These are phyloP conservation scores for Cucurbita ficifolia DNA, from an alignment of 306 rosid species.

Conservation along the genomic window DNA sequence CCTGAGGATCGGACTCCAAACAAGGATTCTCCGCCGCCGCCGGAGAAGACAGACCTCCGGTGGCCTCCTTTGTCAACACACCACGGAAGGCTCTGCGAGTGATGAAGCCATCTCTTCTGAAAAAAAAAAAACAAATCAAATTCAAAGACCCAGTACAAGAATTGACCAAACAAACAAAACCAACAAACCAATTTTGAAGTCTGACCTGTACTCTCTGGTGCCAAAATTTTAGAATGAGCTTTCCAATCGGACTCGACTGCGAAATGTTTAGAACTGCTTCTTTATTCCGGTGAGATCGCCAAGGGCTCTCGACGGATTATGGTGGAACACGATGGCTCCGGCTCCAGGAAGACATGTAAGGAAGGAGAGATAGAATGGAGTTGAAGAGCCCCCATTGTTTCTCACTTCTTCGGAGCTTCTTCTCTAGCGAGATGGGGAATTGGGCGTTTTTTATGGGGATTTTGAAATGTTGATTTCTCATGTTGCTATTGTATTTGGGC, in stretches of 20 bases:
- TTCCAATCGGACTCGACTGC: constrained; percentile 6
- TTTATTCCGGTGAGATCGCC: constrained; percentile 59
- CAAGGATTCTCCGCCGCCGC: background rate
- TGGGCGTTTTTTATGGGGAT: no score
- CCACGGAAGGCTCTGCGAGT: background rate
- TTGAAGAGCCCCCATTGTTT: no score
- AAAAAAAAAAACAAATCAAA: background rate
- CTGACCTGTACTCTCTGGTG: background rate
- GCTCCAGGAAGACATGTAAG: constrained; percentile 37
- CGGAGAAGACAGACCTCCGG: background rate
- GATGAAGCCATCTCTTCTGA: background rate
- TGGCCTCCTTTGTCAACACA: background rate
- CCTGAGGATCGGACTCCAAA: background rate
- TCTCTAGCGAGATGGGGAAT: no score
- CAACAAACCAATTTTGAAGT: background rate
- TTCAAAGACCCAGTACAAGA: background rate
- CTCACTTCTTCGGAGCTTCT: no score
- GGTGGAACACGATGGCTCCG: constrained; percentile 41
- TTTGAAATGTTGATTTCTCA: no score
- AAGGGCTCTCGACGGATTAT: constrained; percentile 40
- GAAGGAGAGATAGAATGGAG: no score
- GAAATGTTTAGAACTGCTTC: constrained; percentile 21
- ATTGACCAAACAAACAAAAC: background rate
- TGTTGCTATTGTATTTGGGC: no score
- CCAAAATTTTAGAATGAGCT: background rate